phyloP scores from a whole-genome alignment of 148 eudicot genomes.

The Vaccinium macrocarpon region DNA sequence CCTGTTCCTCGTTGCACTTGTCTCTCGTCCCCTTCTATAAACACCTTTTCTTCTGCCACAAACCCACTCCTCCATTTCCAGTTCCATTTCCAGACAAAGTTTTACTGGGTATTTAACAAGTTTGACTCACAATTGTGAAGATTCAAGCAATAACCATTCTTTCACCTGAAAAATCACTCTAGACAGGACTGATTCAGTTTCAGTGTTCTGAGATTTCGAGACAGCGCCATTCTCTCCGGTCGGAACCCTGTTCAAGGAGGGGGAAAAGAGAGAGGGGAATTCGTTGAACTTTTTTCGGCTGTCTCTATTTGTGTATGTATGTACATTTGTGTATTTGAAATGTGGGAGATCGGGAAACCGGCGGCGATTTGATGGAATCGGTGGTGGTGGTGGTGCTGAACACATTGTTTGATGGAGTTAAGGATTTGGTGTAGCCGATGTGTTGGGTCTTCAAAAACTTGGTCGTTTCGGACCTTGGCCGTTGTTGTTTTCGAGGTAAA shows the following conservation, averaged over 20 bases:
- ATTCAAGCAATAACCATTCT: neutral
- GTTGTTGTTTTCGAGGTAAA: constrained; percentile 45
- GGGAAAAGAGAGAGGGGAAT: neutral
- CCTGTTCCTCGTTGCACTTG: neutral
- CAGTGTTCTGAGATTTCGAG: neutral
- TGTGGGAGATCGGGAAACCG: constrained; percentile 41
- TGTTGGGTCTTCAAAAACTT: constrained; percentile 24
- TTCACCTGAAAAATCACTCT: neutral
- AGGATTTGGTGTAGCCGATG: constrained; percentile 48
- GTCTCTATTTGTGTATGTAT: neutral
- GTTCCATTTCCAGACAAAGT: neutral
- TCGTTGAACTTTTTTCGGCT: neutral
- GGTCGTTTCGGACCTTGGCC: constrained; percentile 33
- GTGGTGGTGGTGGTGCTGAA: constrained; percentile 21
- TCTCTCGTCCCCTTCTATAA: neutral
- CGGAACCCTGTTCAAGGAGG: neutral
- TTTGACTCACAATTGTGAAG: neutral
- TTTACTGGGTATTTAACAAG: no score
- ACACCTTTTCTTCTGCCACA: no score
- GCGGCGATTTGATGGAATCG: constrained; percentile 55
- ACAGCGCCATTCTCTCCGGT: neutral
- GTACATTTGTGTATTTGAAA: constrained; percentile 7
- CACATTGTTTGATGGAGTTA: constrained; percentile 68
- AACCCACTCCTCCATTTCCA: neutral
- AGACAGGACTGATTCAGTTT: neutral